phyloP scores from a whole-genome alignment of 108 stramenopile genomes.

The Cyclotella distinguenda region DNA sequence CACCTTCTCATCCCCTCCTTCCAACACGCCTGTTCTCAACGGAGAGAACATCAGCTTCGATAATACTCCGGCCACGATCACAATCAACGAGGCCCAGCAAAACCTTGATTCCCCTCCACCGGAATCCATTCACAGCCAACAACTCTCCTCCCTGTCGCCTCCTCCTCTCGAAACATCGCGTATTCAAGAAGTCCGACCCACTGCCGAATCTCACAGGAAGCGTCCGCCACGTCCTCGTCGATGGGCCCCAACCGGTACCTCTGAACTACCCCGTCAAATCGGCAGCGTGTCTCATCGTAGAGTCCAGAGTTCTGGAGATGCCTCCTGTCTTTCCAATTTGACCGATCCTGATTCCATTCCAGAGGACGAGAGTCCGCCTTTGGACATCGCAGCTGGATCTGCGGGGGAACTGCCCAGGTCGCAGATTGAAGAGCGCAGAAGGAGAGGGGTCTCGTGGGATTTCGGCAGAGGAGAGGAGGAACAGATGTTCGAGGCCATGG shows the following conservation, averaged over 20 bases:
- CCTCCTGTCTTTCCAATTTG: slow-evolving; percentile 24
- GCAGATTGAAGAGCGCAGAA: background rate
- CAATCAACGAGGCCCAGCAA: background rate
- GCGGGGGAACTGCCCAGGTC: background rate
- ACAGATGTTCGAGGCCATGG: slow-evolving; percentile 30
- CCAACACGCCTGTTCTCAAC: slow-evolving; percentile 24
- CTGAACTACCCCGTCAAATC: slow-evolving; percentile 28
- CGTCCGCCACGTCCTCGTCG: background rate
- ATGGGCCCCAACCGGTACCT: slow-evolving; percentile 4
- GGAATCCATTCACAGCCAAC: background rate
- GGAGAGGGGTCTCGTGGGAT: slow-evolving; percentile 40
- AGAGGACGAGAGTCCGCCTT: slow-evolving; percentile 7
- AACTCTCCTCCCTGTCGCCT: no score
- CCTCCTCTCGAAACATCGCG: no score
- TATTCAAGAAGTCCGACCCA: no score
- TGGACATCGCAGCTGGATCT: background rate
- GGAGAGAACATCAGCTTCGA: slow-evolving; percentile 37
- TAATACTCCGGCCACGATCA: slow-evolving; percentile 22
- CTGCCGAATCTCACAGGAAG: no score
- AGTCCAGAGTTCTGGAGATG: slow-evolving; percentile 33
- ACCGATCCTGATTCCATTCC: slow-evolving; percentile 38
- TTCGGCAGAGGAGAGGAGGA: slow-evolving; percentile 24
- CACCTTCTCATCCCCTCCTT: no score
- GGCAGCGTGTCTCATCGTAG: slow-evolving; percentile 31
- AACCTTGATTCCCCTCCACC: background rate